A percentile compares a stretch with the other conserved stretches of the same genome.
Evolutionary conservation across 116 monocot genomes (phyloP).

Genomic region (Cymodocea nodosa): DNA sequence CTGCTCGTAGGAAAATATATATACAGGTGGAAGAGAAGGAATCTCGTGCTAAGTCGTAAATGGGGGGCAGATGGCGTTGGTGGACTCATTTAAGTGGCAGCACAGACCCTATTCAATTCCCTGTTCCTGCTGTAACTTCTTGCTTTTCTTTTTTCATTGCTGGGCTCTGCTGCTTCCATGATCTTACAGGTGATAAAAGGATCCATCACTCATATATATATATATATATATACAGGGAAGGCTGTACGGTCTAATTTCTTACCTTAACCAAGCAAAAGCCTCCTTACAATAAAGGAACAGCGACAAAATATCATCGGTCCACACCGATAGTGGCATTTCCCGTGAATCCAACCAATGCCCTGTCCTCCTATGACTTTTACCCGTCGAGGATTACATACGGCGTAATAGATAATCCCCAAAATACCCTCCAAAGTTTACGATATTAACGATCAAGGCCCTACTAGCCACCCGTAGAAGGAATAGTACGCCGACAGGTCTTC

Average conservation of each 20-base stretch:
- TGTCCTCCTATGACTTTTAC: neutral
- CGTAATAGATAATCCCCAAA: neutral
- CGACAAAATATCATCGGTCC: too few species aligned
- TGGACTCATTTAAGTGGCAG: neutral
- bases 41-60: slow-evolving; percentile 1
- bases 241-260: too few species aligned
- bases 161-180: too few species aligned
- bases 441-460: slow-evolving; percentile 28
- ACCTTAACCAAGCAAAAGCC: neutral
- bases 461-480: slow-evolving; percentile 40
- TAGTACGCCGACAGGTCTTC: slow-evolving; percentile 11
- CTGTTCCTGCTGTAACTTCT: neutral
- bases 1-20: too few species aligned
- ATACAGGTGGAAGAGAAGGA: too few species aligned
- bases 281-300: too few species aligned
- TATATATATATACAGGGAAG: too few species aligned
- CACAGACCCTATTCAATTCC: slow-evolving; percentile 4
- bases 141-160: too few species aligned
- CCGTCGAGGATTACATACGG: too few species aligned
- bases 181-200: too few species aligned
- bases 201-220: too few species aligned
- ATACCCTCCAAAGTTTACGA: neutral
- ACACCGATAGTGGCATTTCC: neutral
- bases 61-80: neutral
- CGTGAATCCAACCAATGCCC: neutral